Base-by-base conservation (phyloP, 108 stramenopile species). In the Cyclostephanos invisitatus region DNA sequence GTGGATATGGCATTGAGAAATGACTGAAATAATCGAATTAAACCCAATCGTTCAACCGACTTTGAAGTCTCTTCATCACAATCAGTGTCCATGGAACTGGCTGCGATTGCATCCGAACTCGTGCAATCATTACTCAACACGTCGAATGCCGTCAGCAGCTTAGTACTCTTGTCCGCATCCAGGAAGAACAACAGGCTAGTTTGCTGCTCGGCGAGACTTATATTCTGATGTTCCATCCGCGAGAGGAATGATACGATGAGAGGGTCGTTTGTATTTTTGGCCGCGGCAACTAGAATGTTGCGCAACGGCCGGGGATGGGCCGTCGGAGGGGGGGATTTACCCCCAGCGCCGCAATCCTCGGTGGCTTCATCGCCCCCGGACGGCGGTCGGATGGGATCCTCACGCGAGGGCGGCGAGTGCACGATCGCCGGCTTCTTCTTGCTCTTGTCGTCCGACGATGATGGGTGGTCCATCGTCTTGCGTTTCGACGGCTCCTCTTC, bases 1-100 rank as follows among this genome's bases (percentile, higher is more conserved):
- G 78, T 79, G 4, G 84, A 82, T 61, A 93, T 93, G 8, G 89
- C 76, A 11, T 75, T 73, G 44, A 93, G 73, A 48, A 93, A 80
- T 1, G 81, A 87, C 20, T 83, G 87, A 72, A 93, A 91, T 38
- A 93, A 74, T 44, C 72, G 74, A 10, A 67, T 72, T 6, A 81
- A 77, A 18, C 83, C 89, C 11, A 37, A 25, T 40, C 76, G 56
- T 42, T 53, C 57, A 17, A 77, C 35, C 35, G 73, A 44, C 48
- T 81, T 78, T 4, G 76, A 56, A 15, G 64, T 53, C 49, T 72
- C 57, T n/a, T 77, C 81, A 67, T 46, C 79, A 38, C 60, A 15
- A 14, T 35, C 29, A 27, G 5, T n/a, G 27, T 29, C 8, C n/a
- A 48, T 46, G 15, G 27, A 48, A 20, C 0, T 46, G 12, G 20